Evolutionary conservation across 192 early-diverging fungal species (phyloP).

Genomic region (Backusella circina): DNA sequence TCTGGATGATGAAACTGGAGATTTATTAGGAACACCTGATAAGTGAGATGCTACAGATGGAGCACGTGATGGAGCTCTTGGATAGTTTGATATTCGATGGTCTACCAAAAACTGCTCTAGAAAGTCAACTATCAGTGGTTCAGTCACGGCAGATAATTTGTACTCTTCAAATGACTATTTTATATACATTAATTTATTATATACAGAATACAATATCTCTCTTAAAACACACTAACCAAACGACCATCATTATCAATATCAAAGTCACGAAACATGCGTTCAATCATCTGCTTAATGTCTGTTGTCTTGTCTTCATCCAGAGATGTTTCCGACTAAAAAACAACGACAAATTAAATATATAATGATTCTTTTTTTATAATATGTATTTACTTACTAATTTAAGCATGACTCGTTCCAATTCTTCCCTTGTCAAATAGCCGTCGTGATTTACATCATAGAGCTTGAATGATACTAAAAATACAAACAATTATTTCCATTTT

Average conservation of each 20-base stretch:
- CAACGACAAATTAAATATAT: neutral
- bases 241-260: constrained; percentile 79
- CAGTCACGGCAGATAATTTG: constrained; percentile 75
- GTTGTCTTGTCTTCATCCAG: constrained; percentile 65
- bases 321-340: constrained; percentile 32
- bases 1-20: constrained; percentile 14
- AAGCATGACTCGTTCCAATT: constrained; percentile 67
- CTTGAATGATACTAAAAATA: constrained; percentile 65
- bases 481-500: neutral
- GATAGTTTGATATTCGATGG: constrained; percentile 35
- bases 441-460: constrained; percentile 78
- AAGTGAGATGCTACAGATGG: constrained; percentile 25
- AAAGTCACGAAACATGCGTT: constrained; percentile 72
- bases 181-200: constrained; percentile 6
- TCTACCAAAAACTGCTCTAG: constrained; percentile 70
- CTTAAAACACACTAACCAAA: constrained; percentile 46
- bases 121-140: constrained; percentile 75
- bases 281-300: constrained; percentile 61
- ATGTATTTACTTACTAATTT: constrained; percentile 57
- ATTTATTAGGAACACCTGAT: neutral
- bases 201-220: neutral
- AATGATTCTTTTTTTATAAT: neutral
- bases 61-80: constrained; percentile 25
- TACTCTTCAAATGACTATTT: constrained; percentile 67
- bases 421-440: constrained; percentile 68